These are phyloP conservation scores for Fusarium sp. DNA, from an alignment of 2,329 filamentous ascomycete genomes.

Conservation along the genomic window DNA sequence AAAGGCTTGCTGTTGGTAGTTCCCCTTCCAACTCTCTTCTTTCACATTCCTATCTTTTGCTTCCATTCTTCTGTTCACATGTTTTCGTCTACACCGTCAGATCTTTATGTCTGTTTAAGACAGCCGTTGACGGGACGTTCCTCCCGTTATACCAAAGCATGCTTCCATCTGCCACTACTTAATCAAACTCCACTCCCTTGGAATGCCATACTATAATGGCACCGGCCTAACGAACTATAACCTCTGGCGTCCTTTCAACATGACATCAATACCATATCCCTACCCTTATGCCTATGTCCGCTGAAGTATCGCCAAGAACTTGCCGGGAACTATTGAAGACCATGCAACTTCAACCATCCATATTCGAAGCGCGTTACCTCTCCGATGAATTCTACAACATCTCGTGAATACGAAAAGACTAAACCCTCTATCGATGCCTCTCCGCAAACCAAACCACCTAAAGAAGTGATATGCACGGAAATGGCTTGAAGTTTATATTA, in stretches of 20 bases:
- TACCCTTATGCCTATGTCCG: neutral
- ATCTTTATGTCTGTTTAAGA: neutral
- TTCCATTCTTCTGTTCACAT: neutral
- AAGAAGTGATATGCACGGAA: neutral
- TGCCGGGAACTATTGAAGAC: neutral
- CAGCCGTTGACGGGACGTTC: neutral
- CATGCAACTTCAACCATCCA: neutral
- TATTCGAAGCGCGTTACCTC: neutral
- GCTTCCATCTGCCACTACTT: neutral
- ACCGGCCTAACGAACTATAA: neutral
- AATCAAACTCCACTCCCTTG: neutral
- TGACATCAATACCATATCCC: neutral
- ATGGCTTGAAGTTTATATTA: slow-evolving; percentile 5
- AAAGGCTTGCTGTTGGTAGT: neutral
- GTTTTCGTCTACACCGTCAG: neutral
- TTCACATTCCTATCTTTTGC: neutral
- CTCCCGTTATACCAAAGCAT: neutral
- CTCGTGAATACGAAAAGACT: neutral
- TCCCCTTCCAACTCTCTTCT: neutral
- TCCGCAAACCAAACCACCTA: neutral
- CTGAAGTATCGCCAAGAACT: neutral
- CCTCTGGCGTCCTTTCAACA: neutral
- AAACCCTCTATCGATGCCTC: neutral
- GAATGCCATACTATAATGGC: neutral
- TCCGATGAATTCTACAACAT: neutral